Base-by-base conservation (phyloP, 2,329 filamentous ascomycete species). In the Fusarium albosuccineum region DNA sequence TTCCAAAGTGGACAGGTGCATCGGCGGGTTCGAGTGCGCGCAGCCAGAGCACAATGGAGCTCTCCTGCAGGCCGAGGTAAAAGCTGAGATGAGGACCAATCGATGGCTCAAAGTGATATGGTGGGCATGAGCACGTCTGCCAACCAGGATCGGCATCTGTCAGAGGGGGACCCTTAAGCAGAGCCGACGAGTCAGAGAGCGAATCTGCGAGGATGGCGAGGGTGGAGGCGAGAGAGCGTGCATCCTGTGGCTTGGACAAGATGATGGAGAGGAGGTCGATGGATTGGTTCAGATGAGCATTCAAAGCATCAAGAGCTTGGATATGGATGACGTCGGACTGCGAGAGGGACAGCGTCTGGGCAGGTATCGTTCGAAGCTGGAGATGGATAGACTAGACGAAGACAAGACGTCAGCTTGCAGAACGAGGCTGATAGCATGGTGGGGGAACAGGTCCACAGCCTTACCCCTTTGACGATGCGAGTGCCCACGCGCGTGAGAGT, bases 401-500 rank as follows among this genome's bases (percentile, higher is more conserved):
- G 46, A 26, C 8, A 37, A 50, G 37, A 34, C 39, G 41, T 58
- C 37, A 57, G 57, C 42, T 41, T 64, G 56, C 60, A 48, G 36
- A 54, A 67, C 57, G 44, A 52, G 7, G 27, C 39, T 34, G 36
- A 30, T 46, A 9, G 36, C 64, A 60, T 37, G 14, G 27, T 50
- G 50, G 27, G 33, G 16, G 6, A 85, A n/a, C 17, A 14, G 22
- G 52, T 22, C 22, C 11, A 29, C 33, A 42, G 29, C 17, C 90
- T 72, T 83, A 94, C 92, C 69, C 94, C 95, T 78, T 97, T 97
- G 66, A 97, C 91, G 67, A 99, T 91, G 52, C 91, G 89, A n/a
- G 93, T 93, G 39, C 96, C 96, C 36, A 97, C 89, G 55, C 96
- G 89, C 1, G 95, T 98, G 62, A 98, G 88, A 72, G 93, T 92